Percentiles rank a stretch among this genome's conserved stretches.
Conservation (phyloP, 2,329 filamentous ascomycete genomes). For the Cercospora nicotianae region DNA sequence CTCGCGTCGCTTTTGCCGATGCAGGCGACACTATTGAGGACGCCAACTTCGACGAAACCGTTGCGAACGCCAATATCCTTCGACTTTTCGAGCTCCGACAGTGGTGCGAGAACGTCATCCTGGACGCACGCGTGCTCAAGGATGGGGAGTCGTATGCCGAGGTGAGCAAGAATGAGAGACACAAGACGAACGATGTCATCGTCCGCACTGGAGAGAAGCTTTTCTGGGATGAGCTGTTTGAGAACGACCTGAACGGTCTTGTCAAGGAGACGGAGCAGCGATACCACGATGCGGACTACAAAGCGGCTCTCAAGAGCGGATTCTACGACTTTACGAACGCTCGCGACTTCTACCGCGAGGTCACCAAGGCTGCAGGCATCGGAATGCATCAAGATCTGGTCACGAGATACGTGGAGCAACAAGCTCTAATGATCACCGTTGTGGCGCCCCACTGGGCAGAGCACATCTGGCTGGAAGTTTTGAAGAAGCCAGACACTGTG, state of each 20-base stretch:
- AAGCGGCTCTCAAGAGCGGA: conserved; percentile 76
- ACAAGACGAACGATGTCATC: conserved; percentile 56
- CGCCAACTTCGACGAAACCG: conserved; percentile 94
- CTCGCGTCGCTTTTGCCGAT: conserved; percentile 87
- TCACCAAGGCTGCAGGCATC: conserved; percentile 70
- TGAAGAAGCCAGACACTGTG: conserved; percentile 72
- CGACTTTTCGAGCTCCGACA: conserved; percentile 79
- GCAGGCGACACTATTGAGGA: conserved; percentile 92
- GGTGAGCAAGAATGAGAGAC: conserved; percentile 44
- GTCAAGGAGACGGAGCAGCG: conserved; percentile 76
- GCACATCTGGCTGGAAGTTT: conserved; percentile 88
- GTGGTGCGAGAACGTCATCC: conserved; percentile 85
- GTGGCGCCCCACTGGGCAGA: conserved; percentile 94
- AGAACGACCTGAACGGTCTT: conserved; percentile 86
- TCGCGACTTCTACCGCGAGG: conserved; percentile 87
- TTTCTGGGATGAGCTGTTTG: conserved; percentile 86
- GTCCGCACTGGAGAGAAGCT: conserved; percentile 73
- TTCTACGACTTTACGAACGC: conserved; percentile 90
- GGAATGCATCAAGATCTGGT: conserved; percentile 85
- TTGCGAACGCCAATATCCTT: conserved; percentile 88
- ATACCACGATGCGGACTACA: conserved; percentile 78
- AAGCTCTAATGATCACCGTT: conserved; percentile 77
- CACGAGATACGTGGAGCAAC: conserved; percentile 78
- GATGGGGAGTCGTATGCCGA: conserved; percentile 46
- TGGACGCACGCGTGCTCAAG: conserved; percentile 55